A percentile compares a stretch with the other conserved stretches of the same genome.
Conservation (phyloP, 345 rosid genomes). For the Populus tremula region DNA sequence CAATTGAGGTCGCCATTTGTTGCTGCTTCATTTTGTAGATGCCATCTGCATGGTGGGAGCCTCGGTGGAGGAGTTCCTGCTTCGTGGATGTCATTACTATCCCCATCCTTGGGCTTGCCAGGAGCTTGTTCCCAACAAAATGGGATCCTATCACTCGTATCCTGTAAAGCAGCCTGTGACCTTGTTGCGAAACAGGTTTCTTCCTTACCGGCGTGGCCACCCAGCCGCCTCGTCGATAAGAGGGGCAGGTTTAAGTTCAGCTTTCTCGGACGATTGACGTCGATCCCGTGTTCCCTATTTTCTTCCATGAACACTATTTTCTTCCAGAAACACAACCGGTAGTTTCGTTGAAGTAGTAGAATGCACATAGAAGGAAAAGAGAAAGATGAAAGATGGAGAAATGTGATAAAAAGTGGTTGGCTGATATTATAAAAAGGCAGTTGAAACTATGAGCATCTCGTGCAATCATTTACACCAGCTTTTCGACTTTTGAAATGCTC, state of each 20-base stretch:
- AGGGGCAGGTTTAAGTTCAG: constrained; percentile 73
- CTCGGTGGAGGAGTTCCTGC: constrained; percentile 58
- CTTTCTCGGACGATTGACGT: constrained; percentile 41
- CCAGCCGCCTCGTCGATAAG: constrained; percentile 57
- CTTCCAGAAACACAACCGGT: neutral
- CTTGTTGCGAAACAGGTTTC: constrained; percentile 13
- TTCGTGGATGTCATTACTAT: constrained; percentile 22
- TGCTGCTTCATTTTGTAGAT: constrained; percentile 6
- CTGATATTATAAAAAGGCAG: constrained; percentile 29
- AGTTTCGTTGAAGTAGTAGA: neutral
- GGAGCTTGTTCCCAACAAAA: constrained; percentile 89
- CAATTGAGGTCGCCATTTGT: neutral
- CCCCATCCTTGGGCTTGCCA: constrained; percentile 57
- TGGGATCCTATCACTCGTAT: constrained; percentile 48
- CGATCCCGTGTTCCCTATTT: constrained; percentile 26
- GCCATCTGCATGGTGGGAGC: constrained; percentile 62
- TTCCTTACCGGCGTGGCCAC: constrained; percentile 16
- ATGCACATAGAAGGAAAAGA: constrained; percentile 4
- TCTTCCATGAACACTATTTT: constrained; percentile 17
- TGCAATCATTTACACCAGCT: constrained; percentile 39
- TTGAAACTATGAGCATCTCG: constrained; percentile 49
- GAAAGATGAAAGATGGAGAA: constrained; percentile 8
- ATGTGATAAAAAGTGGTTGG: constrained; percentile 17
- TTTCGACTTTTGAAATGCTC: constrained; percentile 38
- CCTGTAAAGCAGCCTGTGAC: constrained; percentile 17